Base-by-base conservation (phyloP, 176 grass and related monocot genomes). In the Pontederia crassipes region DNA sequence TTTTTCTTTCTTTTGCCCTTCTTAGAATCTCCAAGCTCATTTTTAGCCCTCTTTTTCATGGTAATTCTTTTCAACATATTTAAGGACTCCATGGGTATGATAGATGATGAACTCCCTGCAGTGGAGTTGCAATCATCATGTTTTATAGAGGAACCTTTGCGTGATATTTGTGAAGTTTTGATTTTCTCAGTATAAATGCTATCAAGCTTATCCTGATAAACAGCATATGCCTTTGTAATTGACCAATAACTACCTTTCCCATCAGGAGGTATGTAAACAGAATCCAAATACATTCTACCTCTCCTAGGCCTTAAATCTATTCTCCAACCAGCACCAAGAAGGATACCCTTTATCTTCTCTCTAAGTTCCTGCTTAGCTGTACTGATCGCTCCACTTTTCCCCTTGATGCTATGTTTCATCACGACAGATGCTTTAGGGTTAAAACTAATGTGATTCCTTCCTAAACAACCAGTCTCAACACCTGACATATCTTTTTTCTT, bases 201-300 rank as follows among this genome's bases (percentile, higher is more conserved):
- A 70, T 74, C 52, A 72, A 67, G 68, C 32, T 80, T 64, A 16
- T 90, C 81, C 79, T 97, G 81, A 81, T 74, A 97, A 52, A 82
- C 87, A 48, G 58, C 75, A 79, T 97, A 97, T 80, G 93, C 93
- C 55, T 91, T 97, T 61, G 93, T 91, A 51, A 97, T 97, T 62
- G 93, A 97, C 87, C 84, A 97, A 70, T 97, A 97, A 76, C 79
- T 74, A 66, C 82, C 82, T 79, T 68, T 74, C 59, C 94, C 94
- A 67, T 52, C 74, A 68, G 94, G 94, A 83, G 81, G 72, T 79
- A 98, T 80, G 76, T 98, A 90, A 50, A 98, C 94, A 49, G 80
- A 82, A 68, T 98, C 94, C 55, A 71, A 49, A 80, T 98, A 98
- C 58, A 83, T 15, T 80, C 85, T 85, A 61, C 88, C 79, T 66